Percentiles rank a stretch among this genome's conserved stretches.
Conservation (phyloP, 1,139 yeast species). For the Kurtzmaniella quercitrusa region DNA sequence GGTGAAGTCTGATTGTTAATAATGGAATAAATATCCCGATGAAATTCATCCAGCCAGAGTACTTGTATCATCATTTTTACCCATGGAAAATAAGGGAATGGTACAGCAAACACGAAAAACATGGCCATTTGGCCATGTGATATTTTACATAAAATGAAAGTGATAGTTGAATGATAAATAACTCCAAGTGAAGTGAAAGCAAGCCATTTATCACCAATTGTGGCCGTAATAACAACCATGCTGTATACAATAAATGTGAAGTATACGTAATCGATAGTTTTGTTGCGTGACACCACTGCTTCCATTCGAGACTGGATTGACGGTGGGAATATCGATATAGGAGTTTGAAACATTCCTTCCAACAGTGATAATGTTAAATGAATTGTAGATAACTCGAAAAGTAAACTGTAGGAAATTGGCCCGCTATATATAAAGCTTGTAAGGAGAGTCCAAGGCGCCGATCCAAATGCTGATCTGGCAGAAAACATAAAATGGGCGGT, state of each 20-base stretch:
- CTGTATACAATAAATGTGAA: constrained; percentile 22
- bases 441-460: constrained; percentile 36
- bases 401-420: constrained; percentile 20
- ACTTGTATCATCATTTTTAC: not conserved
- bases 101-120: not conserved
- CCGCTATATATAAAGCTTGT: constrained; percentile 34
- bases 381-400: constrained; percentile 15
- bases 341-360: constrained; percentile 17
- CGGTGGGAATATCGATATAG: constrained; percentile 18
- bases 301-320: constrained; percentile 4
- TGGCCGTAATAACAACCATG: constrained; percentile 18
- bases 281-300: constrained; percentile 14
- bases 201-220: constrained; percentile 10
- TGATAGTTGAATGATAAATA: not conserved
- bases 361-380: constrained; percentile 15
- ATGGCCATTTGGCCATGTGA: not conserved
- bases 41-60: not conserved
- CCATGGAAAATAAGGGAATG: not conserved
- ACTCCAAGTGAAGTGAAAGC: not conserved
- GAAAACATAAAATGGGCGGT: constrained; percentile 15
- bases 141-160: not conserved
- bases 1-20: not conserved
- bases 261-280: constrained; percentile 29
- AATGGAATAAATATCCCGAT: not conserved
- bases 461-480: constrained; percentile 22